Conservation (phyloP, 1,139 yeast species). For the Taphrina pruni region DNA sequence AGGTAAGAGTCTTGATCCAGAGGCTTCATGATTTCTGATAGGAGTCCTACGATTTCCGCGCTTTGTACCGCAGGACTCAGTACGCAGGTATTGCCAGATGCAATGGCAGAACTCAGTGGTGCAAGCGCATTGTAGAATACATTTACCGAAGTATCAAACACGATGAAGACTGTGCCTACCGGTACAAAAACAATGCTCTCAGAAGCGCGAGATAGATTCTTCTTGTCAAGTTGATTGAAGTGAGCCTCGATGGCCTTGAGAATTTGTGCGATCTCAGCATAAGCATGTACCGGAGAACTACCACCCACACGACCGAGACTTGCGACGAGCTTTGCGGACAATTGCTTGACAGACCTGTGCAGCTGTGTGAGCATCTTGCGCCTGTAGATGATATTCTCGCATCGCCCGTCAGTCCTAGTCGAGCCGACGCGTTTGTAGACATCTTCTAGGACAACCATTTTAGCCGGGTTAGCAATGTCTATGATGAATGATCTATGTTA, state of each 20-base stretch:
- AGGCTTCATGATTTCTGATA: background rate
- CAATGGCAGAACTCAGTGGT: background rate
- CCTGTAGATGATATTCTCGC: background rate
- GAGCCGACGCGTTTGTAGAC: background rate
- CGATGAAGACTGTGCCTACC: background rate
- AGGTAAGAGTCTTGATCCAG: background rate
- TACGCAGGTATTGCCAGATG: slow-evolving; percentile 1
- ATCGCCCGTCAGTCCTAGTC: background rate
- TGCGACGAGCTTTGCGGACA: background rate
- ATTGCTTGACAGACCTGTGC: background rate
- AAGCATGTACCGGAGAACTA: too few relatives aligned
- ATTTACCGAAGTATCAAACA: background rate
- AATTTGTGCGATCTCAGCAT: background rate
- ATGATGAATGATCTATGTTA: too few relatives aligned
- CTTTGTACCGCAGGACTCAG: background rate
- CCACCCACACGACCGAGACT: background rate
- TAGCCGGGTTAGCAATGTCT: too few relatives aligned
- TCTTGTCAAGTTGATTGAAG: background rate
- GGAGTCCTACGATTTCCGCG: background rate
- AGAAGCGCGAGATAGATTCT: background rate
- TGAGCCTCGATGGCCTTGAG: background rate
- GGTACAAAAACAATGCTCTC: background rate
- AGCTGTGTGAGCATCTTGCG: background rate
- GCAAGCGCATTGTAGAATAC: background rate
- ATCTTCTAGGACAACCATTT: background rate